Evolutionary conservation across 2,329 filamentous ascomycete genomes (phyloP).

Genomic region (Plenodomus tracheiphilus): DNA sequence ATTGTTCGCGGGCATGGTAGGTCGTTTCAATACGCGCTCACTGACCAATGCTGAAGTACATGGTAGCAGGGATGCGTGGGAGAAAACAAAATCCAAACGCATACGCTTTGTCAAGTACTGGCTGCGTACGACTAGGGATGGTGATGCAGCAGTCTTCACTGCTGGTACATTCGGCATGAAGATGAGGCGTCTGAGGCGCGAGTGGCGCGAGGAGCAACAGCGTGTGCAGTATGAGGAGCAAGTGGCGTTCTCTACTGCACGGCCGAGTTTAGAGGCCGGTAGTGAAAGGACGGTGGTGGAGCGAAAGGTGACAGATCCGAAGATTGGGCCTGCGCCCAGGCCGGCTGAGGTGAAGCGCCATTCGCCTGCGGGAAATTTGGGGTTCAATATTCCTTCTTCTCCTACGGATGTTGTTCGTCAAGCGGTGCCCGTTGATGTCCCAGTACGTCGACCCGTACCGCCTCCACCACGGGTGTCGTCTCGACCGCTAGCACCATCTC

Average conservation of each 20-base stretch:
- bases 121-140: constrained; percentile 15
- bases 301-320: neutral
- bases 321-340: neutral
- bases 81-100: constrained; percentile 21
- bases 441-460: too few species aligned
- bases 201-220: constrained; percentile 9
- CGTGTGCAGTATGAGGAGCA: neutral
- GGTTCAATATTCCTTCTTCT: neutral
- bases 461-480: too few species aligned
- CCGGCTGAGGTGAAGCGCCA: neutral
- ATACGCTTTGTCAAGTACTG: constrained; percentile 31
- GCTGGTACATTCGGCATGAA: constrained; percentile 28
- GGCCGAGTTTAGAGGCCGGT: neutral
- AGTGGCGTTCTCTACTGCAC: neutral
- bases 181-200: constrained; percentile 15
- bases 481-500: too few species aligned
- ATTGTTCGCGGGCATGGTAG: constrained; percentile 32
- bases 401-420: neutral
- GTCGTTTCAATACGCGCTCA: constrained; percentile 10
- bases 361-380: neutral
- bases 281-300: neutral
- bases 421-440: neutral
- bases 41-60: constrained; percentile 1
- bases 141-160: constrained; percentile 9
- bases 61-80: constrained; percentile 7